Evolutionary conservation across 2,329 filamentous ascomycete species (phyloP), one percentile per base, ranked within the genome.

Genomic region (Xylaria sp.): DNA sequence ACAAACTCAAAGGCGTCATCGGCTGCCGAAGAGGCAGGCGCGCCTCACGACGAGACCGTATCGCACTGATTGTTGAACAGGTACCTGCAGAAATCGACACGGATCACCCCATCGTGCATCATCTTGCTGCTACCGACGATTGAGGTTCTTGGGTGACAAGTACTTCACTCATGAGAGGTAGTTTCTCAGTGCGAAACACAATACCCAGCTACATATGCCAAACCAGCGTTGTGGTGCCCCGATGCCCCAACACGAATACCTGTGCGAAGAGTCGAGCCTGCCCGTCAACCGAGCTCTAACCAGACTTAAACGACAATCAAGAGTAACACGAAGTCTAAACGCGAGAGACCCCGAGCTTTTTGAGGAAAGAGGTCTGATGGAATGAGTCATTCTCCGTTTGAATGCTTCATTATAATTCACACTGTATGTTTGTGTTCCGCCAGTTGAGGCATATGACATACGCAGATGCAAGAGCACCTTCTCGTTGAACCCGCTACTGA

Each of bases 1-100:
- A 54, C 5, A 15, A 31, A 38, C 5, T 7, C 7, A 23, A 31
- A 33, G 7, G 6, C 53, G 5, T 23, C 26, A 11, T 38, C 33
- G 4, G 20, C 33, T 17, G 20, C 20, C 31, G 46, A 23, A 36
- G 5, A 51, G 15, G 51, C 49, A 66, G 62, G 44, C 33, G n/a
- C 62, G 13, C 17, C 15, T 59, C 26, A 31, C 10, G 28, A n/a
- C 23, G 9, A 6, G 36, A 5, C 4, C 15, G 20, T 38, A 15
- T 54, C n/a, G 33, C 33, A 38, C 63, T 65, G 46, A 65, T 54
- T 23, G 7, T 23, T 56, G 28, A 49, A 31, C 13, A 66, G 57
- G 63, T 57, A 56, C 56, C 36, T 36, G 10, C 54, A 46, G 13
- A 10, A 59, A 26, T 23, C 9, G 26, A 54, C 49, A 17, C 38